Conservation (phyloP, 2,329 filamentous ascomycete species). For the Cytospora mali region DNA sequence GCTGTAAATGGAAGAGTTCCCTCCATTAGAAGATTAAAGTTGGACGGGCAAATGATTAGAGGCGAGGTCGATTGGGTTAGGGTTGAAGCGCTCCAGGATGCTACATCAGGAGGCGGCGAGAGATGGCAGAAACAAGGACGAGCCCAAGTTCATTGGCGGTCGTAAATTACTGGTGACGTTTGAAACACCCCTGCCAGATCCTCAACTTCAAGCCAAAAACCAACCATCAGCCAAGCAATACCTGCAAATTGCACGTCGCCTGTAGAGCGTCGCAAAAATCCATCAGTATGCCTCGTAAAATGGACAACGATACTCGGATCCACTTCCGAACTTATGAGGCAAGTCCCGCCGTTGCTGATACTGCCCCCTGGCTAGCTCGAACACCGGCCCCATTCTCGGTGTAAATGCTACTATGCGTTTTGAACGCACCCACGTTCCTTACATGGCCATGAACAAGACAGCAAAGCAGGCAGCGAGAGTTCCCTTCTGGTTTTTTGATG, state of each 20-base stretch:
- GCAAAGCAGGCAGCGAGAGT: not conserved
- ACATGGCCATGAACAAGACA: not conserved
- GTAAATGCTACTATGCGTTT: slow-evolving; percentile 14
- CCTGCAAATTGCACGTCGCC: not conserved
- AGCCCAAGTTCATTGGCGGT: not conserved
- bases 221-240: not conserved
- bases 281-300: slow-evolving; percentile 22
- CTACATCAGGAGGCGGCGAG: not conserved
- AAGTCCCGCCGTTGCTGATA: not conserved
- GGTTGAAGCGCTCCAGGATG: not conserved
- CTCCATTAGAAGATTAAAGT: too few relatives aligned
- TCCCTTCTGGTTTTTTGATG: not conserved
- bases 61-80: slow-evolving; percentile 1
- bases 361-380: not conserved
- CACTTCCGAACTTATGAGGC: slow-evolving; percentile 25
- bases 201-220: not conserved
- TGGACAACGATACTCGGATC: slow-evolving; percentile 24
- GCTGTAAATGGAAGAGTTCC: too few relatives aligned
- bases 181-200: slow-evolving; percentile 1
- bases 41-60: too few relatives aligned
- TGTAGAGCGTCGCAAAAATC: not conserved
- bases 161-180: slow-evolving; percentile 10
- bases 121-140: not conserved
- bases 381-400: not conserved
- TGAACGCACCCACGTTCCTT: slow-evolving; percentile 3